Conservation (phyloP, 441 rosid species). For the Bocquillonia castaneifolia region DNA sequence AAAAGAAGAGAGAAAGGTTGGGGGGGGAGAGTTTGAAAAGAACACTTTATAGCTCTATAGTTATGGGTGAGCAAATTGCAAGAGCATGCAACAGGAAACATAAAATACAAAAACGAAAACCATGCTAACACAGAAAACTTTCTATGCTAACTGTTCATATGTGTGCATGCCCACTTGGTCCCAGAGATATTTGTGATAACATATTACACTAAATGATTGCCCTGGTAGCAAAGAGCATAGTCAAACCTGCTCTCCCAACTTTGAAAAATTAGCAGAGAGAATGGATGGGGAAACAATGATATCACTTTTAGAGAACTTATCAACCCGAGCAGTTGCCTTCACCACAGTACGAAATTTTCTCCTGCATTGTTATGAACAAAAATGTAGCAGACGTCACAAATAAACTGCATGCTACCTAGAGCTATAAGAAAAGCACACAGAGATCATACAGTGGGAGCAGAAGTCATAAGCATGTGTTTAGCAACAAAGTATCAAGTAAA, state of each 20-base stretch:
- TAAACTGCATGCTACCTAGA: conserved; percentile 8
- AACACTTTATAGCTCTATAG: too few species aligned
- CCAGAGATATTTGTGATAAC: neutral
- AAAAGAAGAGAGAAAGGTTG: conserved; percentile 1
- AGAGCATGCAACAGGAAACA: neutral
- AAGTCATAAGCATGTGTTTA: neutral
- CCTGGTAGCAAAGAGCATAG: conserved; percentile 9
- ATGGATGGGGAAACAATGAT: conserved; percentile 88
- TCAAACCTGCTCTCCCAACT: conserved; percentile 82
- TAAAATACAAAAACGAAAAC: conserved; percentile 1
- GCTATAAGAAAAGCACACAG: conserved; percentile 6
- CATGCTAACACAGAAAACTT: neutral
- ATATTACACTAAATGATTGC: neutral
- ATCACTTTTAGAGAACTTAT: conserved; percentile 83
- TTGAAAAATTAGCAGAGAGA: conserved; percentile 86
- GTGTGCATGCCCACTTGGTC: neutral
- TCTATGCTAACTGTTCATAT: neutral
- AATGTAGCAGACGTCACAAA: conserved; percentile 19
- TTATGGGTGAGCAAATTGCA: neutral
- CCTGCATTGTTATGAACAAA: conserved; percentile 37
- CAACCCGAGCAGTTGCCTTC: conserved; percentile 78
- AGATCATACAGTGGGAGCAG: neutral
- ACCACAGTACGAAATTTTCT: conserved; percentile 48
- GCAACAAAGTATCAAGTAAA: neutral
- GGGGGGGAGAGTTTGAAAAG: too few species aligned